Evolutionary conservation across 73 alveolate genomes (phyloP).

Genomic region (Breviolum minutum): DNA sequence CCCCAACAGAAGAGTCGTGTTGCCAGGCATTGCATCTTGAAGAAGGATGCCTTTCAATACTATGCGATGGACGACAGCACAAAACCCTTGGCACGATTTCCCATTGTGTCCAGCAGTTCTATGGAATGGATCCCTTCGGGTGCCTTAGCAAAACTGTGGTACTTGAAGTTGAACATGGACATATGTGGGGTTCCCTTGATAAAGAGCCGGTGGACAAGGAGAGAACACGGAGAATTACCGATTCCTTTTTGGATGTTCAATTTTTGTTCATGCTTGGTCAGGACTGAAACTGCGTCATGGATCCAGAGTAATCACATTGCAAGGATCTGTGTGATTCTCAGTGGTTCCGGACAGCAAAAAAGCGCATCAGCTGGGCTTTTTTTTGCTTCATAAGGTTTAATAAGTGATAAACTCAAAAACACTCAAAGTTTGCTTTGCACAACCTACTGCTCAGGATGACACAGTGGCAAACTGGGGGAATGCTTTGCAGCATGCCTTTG

Average conservation of each 20-base stretch:
- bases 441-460: slow-evolving; percentile 33
- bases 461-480: slow-evolving; percentile 1
- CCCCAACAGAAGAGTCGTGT: background rate
- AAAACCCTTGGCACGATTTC: slow-evolving; percentile 28
- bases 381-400: too few relatives aligned
- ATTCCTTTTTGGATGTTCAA: background rate
- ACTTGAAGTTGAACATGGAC: background rate
- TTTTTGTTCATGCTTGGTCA: background rate
- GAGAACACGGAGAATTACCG: background rate
- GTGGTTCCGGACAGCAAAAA: background rate
- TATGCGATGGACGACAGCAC: slow-evolving; percentile 15
- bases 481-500: slow-evolving; percentile 47
- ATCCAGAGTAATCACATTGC: slow-evolving; percentile 14
- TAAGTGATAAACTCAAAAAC: background rate
- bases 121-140: slow-evolving; percentile 56
- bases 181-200: background rate
- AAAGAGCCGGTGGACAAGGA: background rate
- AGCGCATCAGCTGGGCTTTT: too few relatives aligned
- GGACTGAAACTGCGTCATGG: slow-evolving; percentile 84
- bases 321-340: slow-evolving; percentile 27
- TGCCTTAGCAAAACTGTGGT: background rate
- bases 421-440: background rate
- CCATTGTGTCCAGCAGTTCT: slow-evolving; percentile 48
- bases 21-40: slow-evolving; percentile 56
- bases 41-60: slow-evolving; percentile 48